phyloP scores from a whole-genome alignment of 768 basidiomycete species.

The Psilocybe sp. region DNA sequence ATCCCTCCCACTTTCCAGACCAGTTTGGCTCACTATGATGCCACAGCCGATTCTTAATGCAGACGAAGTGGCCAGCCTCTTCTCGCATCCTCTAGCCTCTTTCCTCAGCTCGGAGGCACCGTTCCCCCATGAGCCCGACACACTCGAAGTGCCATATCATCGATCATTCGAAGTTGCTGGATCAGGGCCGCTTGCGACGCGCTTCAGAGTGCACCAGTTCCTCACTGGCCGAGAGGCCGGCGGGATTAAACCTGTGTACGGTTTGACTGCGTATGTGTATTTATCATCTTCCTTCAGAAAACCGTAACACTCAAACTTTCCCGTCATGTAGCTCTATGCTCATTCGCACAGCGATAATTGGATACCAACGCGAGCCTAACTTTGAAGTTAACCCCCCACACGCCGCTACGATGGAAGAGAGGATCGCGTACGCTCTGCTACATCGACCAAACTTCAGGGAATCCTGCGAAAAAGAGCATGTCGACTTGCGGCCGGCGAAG shows the following conservation, averaged over 20 bases:
- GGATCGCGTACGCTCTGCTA: slow-evolving; percentile 44
- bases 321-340: slow-evolving; percentile 36
- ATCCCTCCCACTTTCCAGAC: not conserved
- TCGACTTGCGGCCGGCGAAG: slow-evolving; percentile 31
- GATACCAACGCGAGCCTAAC: slow-evolving; percentile 40
- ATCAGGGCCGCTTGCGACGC: slow-evolving; percentile 34
- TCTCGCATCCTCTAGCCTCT: slow-evolving; percentile 79
- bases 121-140: slow-evolving; percentile 51
- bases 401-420: slow-evolving; percentile 29
- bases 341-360: slow-evolving; percentile 42
- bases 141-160: slow-evolving; percentile 62
- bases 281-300: not conserved
- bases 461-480: slow-evolving; percentile 36
- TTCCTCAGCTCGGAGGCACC: slow-evolving; percentile 66
- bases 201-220: slow-evolving; percentile 70
- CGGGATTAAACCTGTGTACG: slow-evolving; percentile 86
- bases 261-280: slow-evolving; percentile 75
- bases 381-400: slow-evolving; percentile 39
- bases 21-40: not conserved
- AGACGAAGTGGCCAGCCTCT: slow-evolving; percentile 75
- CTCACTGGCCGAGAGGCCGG: slow-evolving; percentile 82
- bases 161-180: slow-evolving; percentile 54
- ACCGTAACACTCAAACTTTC: not conserved
- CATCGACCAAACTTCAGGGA: slow-evolving; percentile 32
- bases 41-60: slow-evolving; percentile 74